phyloP scores from a whole-genome alignment of 805 yeast species.

The Hanseniaspora thailandica region DNA sequence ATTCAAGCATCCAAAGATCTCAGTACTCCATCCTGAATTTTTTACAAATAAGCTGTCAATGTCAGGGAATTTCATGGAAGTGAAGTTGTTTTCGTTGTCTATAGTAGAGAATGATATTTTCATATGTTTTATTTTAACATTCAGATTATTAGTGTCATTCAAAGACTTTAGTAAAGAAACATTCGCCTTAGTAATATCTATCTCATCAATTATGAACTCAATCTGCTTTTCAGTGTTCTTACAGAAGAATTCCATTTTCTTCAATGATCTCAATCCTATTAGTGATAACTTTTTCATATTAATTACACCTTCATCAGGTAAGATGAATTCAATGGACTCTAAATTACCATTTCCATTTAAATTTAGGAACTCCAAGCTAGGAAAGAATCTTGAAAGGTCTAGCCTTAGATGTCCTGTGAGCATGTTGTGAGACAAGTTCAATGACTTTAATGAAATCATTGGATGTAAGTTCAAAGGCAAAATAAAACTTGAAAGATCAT shows the following conservation, averaged over 20 bases:
- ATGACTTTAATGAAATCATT: constrained; percentile 3
- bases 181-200: not conserved
- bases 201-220: constrained; percentile 1
- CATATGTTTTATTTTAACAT: constrained; percentile 1
- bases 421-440: constrained; percentile 9
- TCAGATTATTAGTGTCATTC: not conserved
- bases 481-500: not conserved
- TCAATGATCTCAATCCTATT: not conserved
- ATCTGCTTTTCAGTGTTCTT: not conserved
- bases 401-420: not conserved
- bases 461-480: not conserved
- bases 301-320: not conserved
- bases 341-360: not conserved
- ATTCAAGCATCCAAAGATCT: constrained; percentile 4
- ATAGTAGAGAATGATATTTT: not conserved
- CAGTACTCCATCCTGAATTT: constrained; percentile 7
- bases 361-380: not conserved
- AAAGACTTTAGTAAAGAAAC: not conserved
- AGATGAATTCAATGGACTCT: not conserved
- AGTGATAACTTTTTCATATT: constrained; percentile 5
- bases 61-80: not conserved
- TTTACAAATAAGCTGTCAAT: not conserved
- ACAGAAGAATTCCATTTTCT: not conserved
- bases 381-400: not conserved
- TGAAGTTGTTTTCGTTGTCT: not conserved